Conservation (phyloP, 2,329 filamentous ascomycete genomes). For the Teratosphaeria pseudoeucalypti region DNA sequence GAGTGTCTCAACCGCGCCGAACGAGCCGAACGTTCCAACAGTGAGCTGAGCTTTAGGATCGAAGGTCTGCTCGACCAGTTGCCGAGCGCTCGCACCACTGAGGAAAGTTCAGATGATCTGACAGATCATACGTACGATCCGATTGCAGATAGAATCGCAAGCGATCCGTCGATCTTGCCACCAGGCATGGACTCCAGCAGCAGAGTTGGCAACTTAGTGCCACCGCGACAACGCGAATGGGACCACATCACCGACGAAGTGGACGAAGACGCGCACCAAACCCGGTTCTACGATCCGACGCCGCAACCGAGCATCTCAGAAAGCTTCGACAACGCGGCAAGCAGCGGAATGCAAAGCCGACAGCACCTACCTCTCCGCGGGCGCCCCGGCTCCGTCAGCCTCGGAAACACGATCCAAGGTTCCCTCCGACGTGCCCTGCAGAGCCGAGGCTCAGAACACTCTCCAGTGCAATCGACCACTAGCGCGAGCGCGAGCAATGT, state of each 20-base stretch:
- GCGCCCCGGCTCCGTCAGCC: slow-evolving; percentile 14
- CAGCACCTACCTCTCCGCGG: slow-evolving; percentile 3
- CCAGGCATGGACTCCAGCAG: slow-evolving; percentile 16
- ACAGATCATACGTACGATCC: slow-evolving; percentile 12
- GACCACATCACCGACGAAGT: slow-evolving; percentile 15
- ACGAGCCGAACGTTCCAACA: slow-evolving; percentile 41
- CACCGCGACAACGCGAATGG: slow-evolving; percentile 2
- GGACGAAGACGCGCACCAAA: slow-evolving; percentile 8
- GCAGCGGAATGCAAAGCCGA: slow-evolving; percentile 1
- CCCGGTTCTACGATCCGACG: neutral
- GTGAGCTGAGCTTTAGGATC: slow-evolving; percentile 39
- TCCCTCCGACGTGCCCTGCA: slow-evolving; percentile 7
- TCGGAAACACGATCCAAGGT: slow-evolving; percentile 14
- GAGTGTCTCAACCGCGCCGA: slow-evolving; percentile 43
- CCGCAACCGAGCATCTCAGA: slow-evolving; percentile 6
- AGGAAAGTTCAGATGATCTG: slow-evolving; percentile 16
- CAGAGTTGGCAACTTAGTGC: slow-evolving; percentile 10
- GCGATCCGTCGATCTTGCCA: slow-evolving; percentile 19
- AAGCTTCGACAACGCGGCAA: slow-evolving; percentile 3
- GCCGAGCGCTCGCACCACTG: slow-evolving; percentile 19
- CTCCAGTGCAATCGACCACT: slow-evolving; percentile 7
- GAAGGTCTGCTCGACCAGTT: slow-evolving; percentile 43
- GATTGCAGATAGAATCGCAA: slow-evolving; percentile 18
- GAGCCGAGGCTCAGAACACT: slow-evolving; percentile 8
- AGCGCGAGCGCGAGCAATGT: slow-evolving; percentile 21